Conservation (phyloP, 306 rosid genomes). For the Prunus mongolica region DNA sequence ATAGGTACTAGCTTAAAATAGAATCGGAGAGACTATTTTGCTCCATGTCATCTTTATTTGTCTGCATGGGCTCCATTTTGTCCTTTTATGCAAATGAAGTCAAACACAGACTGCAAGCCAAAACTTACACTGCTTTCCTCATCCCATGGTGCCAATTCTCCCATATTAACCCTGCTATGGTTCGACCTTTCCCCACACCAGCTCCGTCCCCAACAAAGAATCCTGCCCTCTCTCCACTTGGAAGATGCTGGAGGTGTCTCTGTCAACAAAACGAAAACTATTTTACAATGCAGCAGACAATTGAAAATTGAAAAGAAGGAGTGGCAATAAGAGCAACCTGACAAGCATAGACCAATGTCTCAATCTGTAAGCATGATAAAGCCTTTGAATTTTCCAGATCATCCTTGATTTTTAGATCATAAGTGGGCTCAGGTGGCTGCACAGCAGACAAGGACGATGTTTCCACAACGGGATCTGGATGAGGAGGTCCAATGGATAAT, state of each 20-base stretch:
- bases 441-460: constrained; percentile 95
- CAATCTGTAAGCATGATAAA: constrained; percentile 96
- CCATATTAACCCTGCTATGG: constrained; percentile 93
- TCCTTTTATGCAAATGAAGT: background rate
- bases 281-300: constrained; percentile 21
- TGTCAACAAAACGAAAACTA: constrained; percentile 50
- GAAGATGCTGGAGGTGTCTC: constrained; percentile 91
- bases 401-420: constrained; percentile 65
- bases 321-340: constrained; percentile 68
- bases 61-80: background rate
- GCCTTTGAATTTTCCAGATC: constrained; percentile 61
- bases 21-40: background rate
- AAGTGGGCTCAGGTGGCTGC: constrained; percentile 99
- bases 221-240: constrained; percentile 75
- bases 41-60: background rate
- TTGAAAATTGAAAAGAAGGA: constrained; percentile 18
- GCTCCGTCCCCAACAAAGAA: constrained; percentile 98
- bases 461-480: constrained; percentile 97
- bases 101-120: constrained; percentile 17
- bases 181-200: constrained; percentile 99
- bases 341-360: constrained; percentile 91
- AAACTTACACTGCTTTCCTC: constrained; percentile 86
- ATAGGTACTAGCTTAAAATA: background rate
- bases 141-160: constrained; percentile 90
- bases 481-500: constrained; percentile 86